Percentiles rank a stretch among this genome's conserved stretches.
Evolutionary conservation across 768 basidiomycete genomes (phyloP).

Genomic region (Psilocybe subaeruginosa): DNA sequence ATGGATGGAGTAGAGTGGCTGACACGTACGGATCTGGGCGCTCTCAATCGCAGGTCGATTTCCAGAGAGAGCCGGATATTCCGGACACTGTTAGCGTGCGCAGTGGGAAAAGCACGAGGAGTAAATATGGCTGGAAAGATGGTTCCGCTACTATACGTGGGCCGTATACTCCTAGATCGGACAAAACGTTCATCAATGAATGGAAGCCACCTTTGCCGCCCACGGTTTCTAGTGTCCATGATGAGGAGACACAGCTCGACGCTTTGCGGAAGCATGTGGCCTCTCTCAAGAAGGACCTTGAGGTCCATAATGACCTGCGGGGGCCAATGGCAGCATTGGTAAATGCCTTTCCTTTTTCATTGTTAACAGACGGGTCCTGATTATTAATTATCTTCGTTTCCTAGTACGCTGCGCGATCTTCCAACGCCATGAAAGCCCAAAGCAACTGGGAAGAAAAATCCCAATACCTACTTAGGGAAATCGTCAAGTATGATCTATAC

Average conservation of each 20-base stretch:
- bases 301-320: slow-evolving; percentile 81
- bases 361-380: neutral
- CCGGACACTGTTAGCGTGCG: slow-evolving; percentile 73
- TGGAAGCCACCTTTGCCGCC: slow-evolving; percentile 94
- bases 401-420: slow-evolving; percentile 80
- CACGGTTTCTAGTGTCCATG: slow-evolving; percentile 79
- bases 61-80: slow-evolving; percentile 48
- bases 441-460: slow-evolving; percentile 95
- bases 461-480: slow-evolving; percentile 86
- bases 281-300: slow-evolving; percentile 76
- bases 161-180: slow-evolving; percentile 72
- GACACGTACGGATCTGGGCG: slow-evolving; percentile 54
- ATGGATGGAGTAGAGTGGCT: slow-evolving; percentile 89
- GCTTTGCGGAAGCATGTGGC: slow-evolving; percentile 82
- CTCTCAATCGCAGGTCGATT: slow-evolving; percentile 62
- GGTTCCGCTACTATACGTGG: slow-evolving; percentile 66
- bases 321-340: slow-evolving; percentile 85
- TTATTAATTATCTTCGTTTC: slow-evolving; percentile 9
- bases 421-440: slow-evolving; percentile 75
- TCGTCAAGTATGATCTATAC: slow-evolving; percentile 95
- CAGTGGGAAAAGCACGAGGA: slow-evolving; percentile 74
- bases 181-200: slow-evolving; percentile 82
- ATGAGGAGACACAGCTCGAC: slow-evolving; percentile 93
- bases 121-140: slow-evolving; percentile 75
- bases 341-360: slow-evolving; percentile 13